These are phyloP conservation scores for Salix viminalis DNA, from an alignment of 345 rosid species.

Conservation along the genomic window DNA sequence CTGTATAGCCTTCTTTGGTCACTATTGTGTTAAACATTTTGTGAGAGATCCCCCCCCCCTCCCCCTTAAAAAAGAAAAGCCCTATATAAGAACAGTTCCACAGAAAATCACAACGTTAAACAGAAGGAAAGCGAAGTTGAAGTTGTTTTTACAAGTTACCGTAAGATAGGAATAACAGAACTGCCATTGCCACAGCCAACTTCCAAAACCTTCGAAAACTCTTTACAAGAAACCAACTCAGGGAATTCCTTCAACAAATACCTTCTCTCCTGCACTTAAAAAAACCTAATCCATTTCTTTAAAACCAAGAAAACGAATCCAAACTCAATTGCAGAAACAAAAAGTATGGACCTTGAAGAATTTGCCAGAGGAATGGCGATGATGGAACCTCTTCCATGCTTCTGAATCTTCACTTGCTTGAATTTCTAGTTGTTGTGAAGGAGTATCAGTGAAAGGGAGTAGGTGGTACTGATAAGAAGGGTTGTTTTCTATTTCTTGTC, in stretches of 20 bases:
- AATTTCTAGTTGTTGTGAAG: background rate
- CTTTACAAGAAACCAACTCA: conserved; percentile 51
- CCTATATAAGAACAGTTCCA: too few relatives aligned
- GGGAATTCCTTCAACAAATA: conserved; percentile 88
- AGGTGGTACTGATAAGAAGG: conserved; percentile 57
- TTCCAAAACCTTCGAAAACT: conserved; percentile 62
- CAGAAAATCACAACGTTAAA: background rate
- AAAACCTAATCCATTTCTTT: background rate
- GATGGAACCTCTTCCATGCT: conserved; percentile 72
- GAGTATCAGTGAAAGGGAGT: conserved; percentile 31
- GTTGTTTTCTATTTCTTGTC: conserved; percentile 48
- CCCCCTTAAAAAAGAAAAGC: too few relatives aligned
- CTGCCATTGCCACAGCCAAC: conserved; percentile 95
- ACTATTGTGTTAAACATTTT: too few relatives aligned
- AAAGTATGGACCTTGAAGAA: conserved; percentile 65
- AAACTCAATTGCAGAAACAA: background rate
- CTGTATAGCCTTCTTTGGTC: too few relatives aligned
- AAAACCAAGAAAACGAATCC: background rate
- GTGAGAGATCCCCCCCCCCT: too few relatives aligned
- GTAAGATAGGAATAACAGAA: conserved; percentile 64
- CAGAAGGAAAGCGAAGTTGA: too few relatives aligned
- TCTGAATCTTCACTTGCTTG: conserved; percentile 23
- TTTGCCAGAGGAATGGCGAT: conserved; percentile 72
- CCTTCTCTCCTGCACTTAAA: conserved; percentile 63
- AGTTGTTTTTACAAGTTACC: conserved; percentile 33